Base-by-base conservation (phyloP, 805 yeast species). In the Candida jianshihensis region DNA sequence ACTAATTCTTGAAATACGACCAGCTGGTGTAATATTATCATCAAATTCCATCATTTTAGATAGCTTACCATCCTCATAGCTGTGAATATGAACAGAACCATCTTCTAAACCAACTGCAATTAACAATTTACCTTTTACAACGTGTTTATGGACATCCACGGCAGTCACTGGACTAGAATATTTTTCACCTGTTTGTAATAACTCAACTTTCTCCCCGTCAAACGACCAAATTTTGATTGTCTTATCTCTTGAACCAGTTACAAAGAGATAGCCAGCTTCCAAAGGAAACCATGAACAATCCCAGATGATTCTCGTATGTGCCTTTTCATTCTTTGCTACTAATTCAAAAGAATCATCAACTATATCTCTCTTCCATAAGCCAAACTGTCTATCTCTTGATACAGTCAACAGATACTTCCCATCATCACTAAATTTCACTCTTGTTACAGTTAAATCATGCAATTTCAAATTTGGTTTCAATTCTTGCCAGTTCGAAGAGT, bases 281-380 rank as follows among this genome's bases (percentile, higher is more conserved):
- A 50, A 41, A 5, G 88, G 86, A 1, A 79, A 64, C 96, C 97
- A 92, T 26, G 83, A 73, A 54, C 90, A 80, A 61, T 92, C 97
- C 98, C 98, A 94, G 30, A 92, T 75, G 49, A 92, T 90, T 59
- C 97, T 75, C 2, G 81, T 59, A 54, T 94, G 99, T 1, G 96
- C 96, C 55, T 82, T 86, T 25, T 74, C 74, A 37, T 72, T 68
- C 15, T 60, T 46, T 31, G 39, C 40, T 20, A 48, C 53, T 37
- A 75, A 57, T 15, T 60, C 55, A 41, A 73, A 71, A 16, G 57
- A 56, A 30, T 68, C 62, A 12, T 50, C 47, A 14, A 54, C 63
- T 22, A 61, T 53, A 15, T 51, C 40, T 39, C 74, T 61, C 44
- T 64, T 63, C 90, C 96, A 90, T 22, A 90, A 52, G 19, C 87